Percentiles rank a stretch among this genome's conserved stretches.
Conservation (phyloP, 257 asterid species). For the Solanum etuberosum region DNA sequence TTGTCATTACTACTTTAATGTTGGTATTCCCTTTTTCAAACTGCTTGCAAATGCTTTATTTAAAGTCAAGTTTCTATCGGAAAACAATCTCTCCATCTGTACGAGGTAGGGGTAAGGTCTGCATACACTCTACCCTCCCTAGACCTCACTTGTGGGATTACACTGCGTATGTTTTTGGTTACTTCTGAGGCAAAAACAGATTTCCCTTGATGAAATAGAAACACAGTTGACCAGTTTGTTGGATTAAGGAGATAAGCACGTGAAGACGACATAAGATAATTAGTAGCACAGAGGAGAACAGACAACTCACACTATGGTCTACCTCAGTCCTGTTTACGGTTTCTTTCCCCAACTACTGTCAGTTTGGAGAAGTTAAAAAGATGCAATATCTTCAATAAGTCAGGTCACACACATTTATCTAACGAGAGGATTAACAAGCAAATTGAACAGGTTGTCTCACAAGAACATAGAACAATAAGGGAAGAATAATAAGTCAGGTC, state of each 20-base stretch:
- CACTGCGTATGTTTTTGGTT: not conserved
- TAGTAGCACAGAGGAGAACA: not conserved
- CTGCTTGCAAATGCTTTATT: not conserved
- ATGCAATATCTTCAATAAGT: not conserved
- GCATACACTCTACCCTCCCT: not conserved
- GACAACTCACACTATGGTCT: not conserved
- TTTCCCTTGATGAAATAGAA: not conserved
- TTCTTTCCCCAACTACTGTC: not conserved
- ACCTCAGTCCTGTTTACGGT: not conserved
- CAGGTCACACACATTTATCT: not conserved
- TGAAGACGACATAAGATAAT: not conserved
- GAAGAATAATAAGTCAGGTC: not conserved
- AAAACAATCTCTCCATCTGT: too few relatives aligned
- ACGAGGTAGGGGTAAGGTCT: not conserved
- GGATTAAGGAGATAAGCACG: not conserved
- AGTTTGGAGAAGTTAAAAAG: not conserved
- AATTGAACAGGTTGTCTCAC: not conserved
- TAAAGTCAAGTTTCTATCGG: not conserved
- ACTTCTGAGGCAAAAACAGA: not conserved
- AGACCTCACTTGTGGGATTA: not conserved
- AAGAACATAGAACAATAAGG: not conserved
- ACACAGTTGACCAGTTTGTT: not conserved
- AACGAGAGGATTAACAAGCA: not conserved
- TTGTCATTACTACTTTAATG: not conserved
- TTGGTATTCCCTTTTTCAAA: not conserved